Evolutionary conservation across 768 basidiomycete genomes (phyloP).

Genomic region (Cytidiella melzeri): DNA sequence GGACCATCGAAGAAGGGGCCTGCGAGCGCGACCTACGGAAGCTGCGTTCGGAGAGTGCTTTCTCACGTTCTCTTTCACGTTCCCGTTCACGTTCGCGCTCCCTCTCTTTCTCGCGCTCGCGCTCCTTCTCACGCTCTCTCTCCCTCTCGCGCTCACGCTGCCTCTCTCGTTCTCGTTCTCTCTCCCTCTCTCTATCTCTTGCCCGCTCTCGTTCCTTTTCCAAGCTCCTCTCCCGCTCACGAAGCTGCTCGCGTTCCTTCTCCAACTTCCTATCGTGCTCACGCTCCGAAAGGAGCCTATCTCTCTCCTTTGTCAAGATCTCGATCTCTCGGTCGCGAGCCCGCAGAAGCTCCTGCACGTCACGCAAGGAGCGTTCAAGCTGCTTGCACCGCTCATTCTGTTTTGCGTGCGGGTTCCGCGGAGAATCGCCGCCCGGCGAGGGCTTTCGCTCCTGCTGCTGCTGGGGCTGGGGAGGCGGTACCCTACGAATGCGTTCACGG

Average conservation of each 20-base stretch:
- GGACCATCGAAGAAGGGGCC: constrained; percentile 12
- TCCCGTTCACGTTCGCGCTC: constrained; percentile 11
- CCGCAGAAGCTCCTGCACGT: constrained; percentile 55
- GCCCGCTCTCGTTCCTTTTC: constrained; percentile 11
- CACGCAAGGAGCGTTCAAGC: constrained; percentile 58
- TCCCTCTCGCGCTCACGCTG: constrained; percentile 7
- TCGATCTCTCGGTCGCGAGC: constrained; percentile 57
- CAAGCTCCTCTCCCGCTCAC: constrained; percentile 1
- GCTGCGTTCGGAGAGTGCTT: constrained; percentile 9
- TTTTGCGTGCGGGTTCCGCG: constrained; percentile 39
- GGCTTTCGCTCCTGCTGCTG: constrained; percentile 21
- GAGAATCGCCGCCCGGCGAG: constrained; percentile 44
- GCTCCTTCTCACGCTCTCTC: constrained; percentile 14
- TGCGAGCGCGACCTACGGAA: constrained; percentile 14
- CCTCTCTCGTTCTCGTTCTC: constrained; percentile 11
- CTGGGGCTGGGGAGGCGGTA: constrained; percentile 2
- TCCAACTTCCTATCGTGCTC: constrained; percentile 20
- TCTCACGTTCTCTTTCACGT: constrained; percentile 9
- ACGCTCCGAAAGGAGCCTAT: constrained; percentile 23
- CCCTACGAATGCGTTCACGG: neutral
- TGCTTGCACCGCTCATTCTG: constrained; percentile 57
- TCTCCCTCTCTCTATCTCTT: constrained; percentile 10
- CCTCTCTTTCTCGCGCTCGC: constrained; percentile 11
- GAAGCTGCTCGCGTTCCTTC: constrained; percentile 11
- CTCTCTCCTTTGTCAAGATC: constrained; percentile 37